A percentile compares a stretch with the other conserved stretches of the same genome.
These are phyloP conservation scores for Saturnispora halmiae DNA, from an alignment of 805 yeast genomes.

Conservation along the genomic window DNA sequence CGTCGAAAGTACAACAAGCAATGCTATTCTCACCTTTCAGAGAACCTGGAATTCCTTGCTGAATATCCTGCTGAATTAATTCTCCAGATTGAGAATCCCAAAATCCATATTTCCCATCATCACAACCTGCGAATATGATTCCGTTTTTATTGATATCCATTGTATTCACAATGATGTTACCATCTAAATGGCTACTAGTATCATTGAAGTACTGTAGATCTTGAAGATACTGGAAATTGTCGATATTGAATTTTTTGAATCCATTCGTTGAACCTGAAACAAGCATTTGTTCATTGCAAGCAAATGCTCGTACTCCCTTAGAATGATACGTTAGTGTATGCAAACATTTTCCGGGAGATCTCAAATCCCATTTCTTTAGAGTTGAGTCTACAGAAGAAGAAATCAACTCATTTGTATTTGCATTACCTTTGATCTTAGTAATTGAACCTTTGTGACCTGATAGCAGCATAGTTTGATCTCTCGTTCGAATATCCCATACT, in stretches of 20 bases:
- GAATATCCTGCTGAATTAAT: conserved; percentile 42
- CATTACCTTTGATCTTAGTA: conserved; percentile 55
- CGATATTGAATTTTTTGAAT: conserved; percentile 74
- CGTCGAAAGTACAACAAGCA: conserved; percentile 63
- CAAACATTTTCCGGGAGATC: conserved; percentile 57
- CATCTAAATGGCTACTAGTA: conserved; percentile 27
- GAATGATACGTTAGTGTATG: conserved; percentile 77
- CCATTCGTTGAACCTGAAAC: conserved; percentile 77
- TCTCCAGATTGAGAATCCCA: conserved; percentile 72
- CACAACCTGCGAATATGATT: conserved; percentile 72
- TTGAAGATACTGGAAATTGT: conserved; percentile 57
- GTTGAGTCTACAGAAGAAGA: conserved; percentile 81
- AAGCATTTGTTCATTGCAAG: conserved; percentile 55
- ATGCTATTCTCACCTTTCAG: conserved; percentile 58
- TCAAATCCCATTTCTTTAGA: conserved; percentile 81
- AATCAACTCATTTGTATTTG: conserved; percentile 77
- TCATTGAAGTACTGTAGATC: conserved; percentile 40
- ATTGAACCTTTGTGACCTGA: conserved; percentile 77
- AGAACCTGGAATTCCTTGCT: conserved; percentile 64
- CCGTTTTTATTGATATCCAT: conserved; percentile 43
- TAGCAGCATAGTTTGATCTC: conserved; percentile 63
- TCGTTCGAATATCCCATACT: conserved; percentile 89
- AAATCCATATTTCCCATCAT: conserved; percentile 68
- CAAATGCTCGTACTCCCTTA: conserved; percentile 68
- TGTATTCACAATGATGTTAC: conserved; percentile 53